A percentile compares a stretch with the other conserved stretches of the same genome.
Evolutionary conservation across 345 rosid genomes (phyloP).

Genomic region (Aquilaria sinensis): DNA sequence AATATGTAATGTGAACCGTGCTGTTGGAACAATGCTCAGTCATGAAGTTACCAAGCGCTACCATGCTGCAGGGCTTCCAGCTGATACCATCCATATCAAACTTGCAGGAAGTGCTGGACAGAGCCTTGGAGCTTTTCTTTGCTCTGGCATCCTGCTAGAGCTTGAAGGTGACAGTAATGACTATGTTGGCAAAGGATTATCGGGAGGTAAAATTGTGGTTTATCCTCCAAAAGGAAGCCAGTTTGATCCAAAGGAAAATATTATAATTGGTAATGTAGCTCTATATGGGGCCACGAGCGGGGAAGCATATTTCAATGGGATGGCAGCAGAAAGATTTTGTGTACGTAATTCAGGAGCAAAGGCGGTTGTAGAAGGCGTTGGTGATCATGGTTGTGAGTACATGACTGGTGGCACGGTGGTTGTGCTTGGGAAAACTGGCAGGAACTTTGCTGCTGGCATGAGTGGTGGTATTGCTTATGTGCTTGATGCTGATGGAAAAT

Average conservation of each 20-base stretch:
- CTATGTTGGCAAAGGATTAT: conserved; percentile 97
- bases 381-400: conserved; percentile 99
- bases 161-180: conserved; percentile 98
- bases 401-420: conserved; percentile 99
- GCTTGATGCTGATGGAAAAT: conserved; percentile 77
- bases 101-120: conserved; percentile 98
- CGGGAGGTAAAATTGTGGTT: conserved; percentile 91
- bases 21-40: conserved; percentile 99
- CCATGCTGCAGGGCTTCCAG: conserved; percentile 75
- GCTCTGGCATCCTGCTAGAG: conserved; percentile 85
- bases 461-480: conserved; percentile 98
- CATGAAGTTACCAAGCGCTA: conserved; percentile 96
- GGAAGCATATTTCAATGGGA: conserved; percentile 94
- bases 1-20: conserved; percentile 90
- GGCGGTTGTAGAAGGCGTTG: conserved; percentile 99
- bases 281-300: conserved; percentile 92
- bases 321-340: conserved; percentile 99
- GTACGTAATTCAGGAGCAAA: conserved; percentile 99
- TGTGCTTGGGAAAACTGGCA: conserved; percentile 95
- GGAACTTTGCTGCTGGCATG: conserved; percentile 99
- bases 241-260: conserved; percentile 96
- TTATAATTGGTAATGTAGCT: conserved; percentile 94
- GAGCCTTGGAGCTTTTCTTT: conserved; percentile 93
- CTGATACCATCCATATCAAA: conserved; percentile 83
- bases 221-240: conserved; percentile 88